Evolutionary conservation across 2,329 filamentous ascomycete genomes (phyloP).

Genomic region (Neonectria coccinea): DNA sequence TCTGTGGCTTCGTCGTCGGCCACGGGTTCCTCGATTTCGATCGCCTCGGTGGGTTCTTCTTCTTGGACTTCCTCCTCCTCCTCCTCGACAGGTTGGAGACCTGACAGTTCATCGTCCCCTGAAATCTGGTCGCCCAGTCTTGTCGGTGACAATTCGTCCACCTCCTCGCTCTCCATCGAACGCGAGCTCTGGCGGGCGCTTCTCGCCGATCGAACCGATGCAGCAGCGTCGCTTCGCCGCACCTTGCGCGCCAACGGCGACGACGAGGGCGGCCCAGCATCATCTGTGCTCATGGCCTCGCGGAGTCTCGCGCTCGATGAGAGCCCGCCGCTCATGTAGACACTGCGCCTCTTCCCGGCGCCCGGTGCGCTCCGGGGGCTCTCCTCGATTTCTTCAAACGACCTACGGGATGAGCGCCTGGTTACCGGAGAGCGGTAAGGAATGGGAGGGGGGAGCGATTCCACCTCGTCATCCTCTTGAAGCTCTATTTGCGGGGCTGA

Average conservation of each 20-base stretch:
- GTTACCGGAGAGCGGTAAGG: constrained; percentile 27
- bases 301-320: constrained; percentile 59
- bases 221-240: constrained; percentile 50
- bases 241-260: constrained; percentile 60
- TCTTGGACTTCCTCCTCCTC: constrained; percentile 7
- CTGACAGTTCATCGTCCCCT: constrained; percentile 31
- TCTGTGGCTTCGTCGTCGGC: constrained; percentile 38
- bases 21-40: constrained; percentile 32
- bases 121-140: constrained; percentile 17
- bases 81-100: constrained; percentile 19
- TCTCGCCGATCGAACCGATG: constrained; percentile 49
- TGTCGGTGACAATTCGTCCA: constrained; percentile 52
- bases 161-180: constrained; percentile 35
- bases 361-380: constrained; percentile 67
- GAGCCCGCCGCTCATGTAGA: constrained; percentile 52
- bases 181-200: constrained; percentile 39
- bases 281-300: constrained; percentile 50
- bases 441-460: constrained; percentile 36
- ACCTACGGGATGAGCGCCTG: constrained; percentile 25
- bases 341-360: constrained; percentile 61
- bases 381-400: constrained; percentile 50
- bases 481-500: constrained; percentile 14
- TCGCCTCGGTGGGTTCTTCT: constrained; percentile 19
- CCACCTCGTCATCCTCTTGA: constrained; percentile 40
- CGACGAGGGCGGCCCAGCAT: constrained; percentile 47